phyloP scores from a whole-genome alignment of 441 rosid genomes.

The Hura crepitans region DNA sequence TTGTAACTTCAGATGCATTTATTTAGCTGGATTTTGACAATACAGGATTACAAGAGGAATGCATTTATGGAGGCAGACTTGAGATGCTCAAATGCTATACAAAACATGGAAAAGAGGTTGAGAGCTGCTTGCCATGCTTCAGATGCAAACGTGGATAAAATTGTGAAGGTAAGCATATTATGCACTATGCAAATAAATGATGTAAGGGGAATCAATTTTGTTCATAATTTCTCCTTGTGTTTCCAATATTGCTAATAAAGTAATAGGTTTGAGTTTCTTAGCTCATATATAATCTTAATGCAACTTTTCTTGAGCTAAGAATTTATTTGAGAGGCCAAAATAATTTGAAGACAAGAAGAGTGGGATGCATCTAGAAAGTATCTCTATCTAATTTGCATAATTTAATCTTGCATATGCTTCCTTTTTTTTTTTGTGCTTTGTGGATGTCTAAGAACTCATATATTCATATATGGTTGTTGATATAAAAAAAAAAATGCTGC shows the following conservation, averaged over 20 bases:
- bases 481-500: neutral
- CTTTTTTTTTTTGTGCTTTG: neutral
- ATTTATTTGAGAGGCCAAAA: neutral
- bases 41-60: constrained; percentile 78
- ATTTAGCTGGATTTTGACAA: neutral
- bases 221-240: neutral
- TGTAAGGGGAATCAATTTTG: neutral
- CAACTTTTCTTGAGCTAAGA: neutral
- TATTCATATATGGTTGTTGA: neutral
- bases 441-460: neutral
- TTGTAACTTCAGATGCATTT: neutral
- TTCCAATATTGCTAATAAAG: neutral
- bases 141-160: constrained; percentile 67
- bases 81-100: constrained; percentile 62
- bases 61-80: constrained; percentile 90
- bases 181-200: neutral
- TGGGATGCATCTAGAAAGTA: neutral
- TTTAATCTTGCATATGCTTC: neutral
- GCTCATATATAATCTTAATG: neutral
- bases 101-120: constrained; percentile 86
- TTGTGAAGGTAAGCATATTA: constrained; percentile 58
- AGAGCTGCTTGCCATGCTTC: constrained; percentile 93
- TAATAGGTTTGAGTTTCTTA: neutral
- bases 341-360: no score
- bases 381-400: neutral